Evolutionary conservation across 495 filamentous ascomycete genomes (phyloP), one percentile per base, ranked within the genome.

Genomic region (Penicillium nucicola): DNA sequence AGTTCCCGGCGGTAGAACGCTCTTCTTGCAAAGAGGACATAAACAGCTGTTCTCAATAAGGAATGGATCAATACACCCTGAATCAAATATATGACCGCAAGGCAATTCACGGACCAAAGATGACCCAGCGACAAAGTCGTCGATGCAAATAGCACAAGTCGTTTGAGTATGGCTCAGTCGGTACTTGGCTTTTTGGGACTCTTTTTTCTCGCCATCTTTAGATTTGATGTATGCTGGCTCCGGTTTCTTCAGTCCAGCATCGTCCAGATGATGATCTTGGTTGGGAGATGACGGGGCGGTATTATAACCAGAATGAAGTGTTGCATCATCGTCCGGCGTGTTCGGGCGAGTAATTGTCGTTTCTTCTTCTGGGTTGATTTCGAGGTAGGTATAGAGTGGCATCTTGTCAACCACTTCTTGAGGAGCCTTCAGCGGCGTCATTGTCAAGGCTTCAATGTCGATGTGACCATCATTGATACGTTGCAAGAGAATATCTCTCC

Each of bases 11-110:
- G 72, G 64, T 4, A 96, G 68, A 49, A 89, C 85, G 37, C 77
- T 84, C 38, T 81, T 77, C 60, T 96, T 96, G 74, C 92, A 97
- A 43, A 95, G 67, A 1, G 92, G 92, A 58, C 92, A 97, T 11
- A 95, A 76, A 34, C 84, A 88, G 62, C 85, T 90, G 57, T 79
- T 81, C 33, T 80, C 70, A 40, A 73, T 70, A 35, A 97, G 72
- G 55, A 90, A 92, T 10, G 79, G 72, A 61, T 97, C 90, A 56
- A 97, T 89, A 64, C 92, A 97, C 35, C 84, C 84, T 2, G 89
- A 84, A 47, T 97, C 90, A 69, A 90, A 97, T 48, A 96, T 91
- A 62, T 97, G 92, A 0, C 86, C 80, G 55, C 92, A 97, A 0
- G 88, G 84, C 4, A 97, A 75, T 65, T 95, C 88, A 32, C 90